phyloP scores from a whole-genome alignment of 106 monocot genomes.

The Narthecium ossifragum region DNA sequence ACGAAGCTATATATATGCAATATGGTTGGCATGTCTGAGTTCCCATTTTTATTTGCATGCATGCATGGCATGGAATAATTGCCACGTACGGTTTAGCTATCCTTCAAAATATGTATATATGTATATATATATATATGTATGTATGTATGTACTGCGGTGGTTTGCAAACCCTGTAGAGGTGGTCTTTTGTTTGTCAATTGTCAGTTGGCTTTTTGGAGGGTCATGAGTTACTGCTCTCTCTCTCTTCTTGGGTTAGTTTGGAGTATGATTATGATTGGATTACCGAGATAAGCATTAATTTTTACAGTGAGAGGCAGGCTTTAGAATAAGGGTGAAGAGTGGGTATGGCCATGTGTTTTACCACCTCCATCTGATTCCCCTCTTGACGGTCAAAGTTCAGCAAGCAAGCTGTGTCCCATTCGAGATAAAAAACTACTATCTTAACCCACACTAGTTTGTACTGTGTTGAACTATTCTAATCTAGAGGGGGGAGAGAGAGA shows the following conservation, averaged over 20 bases:
- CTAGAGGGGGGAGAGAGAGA: neutral
- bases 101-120: too few relatives aligned
- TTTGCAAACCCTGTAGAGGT: neutral
- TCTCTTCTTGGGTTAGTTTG: neutral
- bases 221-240: neutral
- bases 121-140: too few relatives aligned
- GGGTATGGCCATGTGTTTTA: conserved; percentile 58
- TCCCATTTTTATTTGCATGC: too few relatives aligned
- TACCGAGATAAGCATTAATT: conserved; percentile 43
- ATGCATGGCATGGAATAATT: too few relatives aligned
- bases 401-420: conserved; percentile 23
- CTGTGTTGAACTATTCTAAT: neutral
- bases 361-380: conserved; percentile 35
- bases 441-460: neutral
- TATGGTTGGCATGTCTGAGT: too few relatives aligned
- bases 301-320: conserved; percentile 17
- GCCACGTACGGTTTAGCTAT: too few relatives aligned
- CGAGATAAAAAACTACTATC: conserved; percentile 29
- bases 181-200: conserved; percentile 5
- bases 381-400: conserved; percentile 71
- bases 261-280: conserved; percentile 47
- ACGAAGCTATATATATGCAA: too few relatives aligned
- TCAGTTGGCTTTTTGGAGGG: conserved; percentile 10
- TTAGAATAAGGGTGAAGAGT: conserved; percentile 2
- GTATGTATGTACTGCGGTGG: too few relatives aligned